Evolutionary conservation across 306 rosid genomes (phyloP), one percentile per base, ranked within the genome.

Genomic region (Potentilla sterilis): DNA sequence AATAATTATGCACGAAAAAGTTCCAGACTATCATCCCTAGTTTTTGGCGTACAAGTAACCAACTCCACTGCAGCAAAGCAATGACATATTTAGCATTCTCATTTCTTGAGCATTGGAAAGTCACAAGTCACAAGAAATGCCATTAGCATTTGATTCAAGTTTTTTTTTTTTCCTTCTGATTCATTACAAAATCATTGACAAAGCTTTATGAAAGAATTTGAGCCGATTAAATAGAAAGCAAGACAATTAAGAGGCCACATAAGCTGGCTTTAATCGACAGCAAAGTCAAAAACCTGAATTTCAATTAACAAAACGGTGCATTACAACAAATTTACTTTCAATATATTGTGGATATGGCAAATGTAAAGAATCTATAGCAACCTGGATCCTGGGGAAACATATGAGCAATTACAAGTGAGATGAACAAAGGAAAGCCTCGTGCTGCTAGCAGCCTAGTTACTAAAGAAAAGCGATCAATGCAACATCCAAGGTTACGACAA

Each of bases 401-500:
- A 34, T 21, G 28, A 5, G 11, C 58, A 21, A 55, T 28, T 2
- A 18, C 54, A 40, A 57, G 73, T 69, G 42, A 32, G 75, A 72
- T 21, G 40, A 55, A 55, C 37, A 42, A 6, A 41, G 18, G 9
- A 41, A 47, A 61, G 67, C 18, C 67, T 61, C n/a, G 7, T 22
- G 67, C 67, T 62, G 67, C 67, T 34, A 62, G 85, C 80, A 54
- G 34, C 57, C 51, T 58, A 21, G 18, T 2, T 44, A 44, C 73
- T 69, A 34, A 34, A 70, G 55, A 38, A 10, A 58, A 19, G 12
- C n/a, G 9, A 4, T 13, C 41, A 38, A 71, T 6, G 37, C 41
- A 41, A 80, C 69, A 87, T 89, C 95, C 10, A 92, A 88, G 58
- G 76, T 48, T 63, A 91, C 75, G 87, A 88, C 85, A 72, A 87